Base-by-base conservation (phyloP, 208 protist genomes). In the Endotrypanum monterogeii region DNA sequence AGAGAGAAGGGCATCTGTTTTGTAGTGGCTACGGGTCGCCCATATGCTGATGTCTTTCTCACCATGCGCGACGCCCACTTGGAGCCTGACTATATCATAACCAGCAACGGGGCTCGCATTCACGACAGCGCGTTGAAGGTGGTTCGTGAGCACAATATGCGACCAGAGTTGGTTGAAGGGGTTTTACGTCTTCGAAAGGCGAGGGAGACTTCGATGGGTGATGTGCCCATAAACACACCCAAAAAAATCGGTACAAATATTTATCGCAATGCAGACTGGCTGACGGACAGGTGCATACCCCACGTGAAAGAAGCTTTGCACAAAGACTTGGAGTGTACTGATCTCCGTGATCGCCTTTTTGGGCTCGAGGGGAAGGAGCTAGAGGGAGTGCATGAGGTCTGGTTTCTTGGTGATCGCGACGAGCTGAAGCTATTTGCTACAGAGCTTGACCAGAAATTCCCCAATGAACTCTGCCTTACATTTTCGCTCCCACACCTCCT, bases 161-260 rank as follows among this genome's bases (percentile, higher is more conserved):
- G 79, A 4, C 66, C 84, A 0, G 58, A 65, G 4, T 54, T 80
- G 0, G 88, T 90, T 25, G 66, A 73, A 12, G 71, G 78, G 14
- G 37, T 95, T 7, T 63, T 83, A 25, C 74, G 74, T 25, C 55
- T 74, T 4, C 76, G 69, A 8, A 51, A 11, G 0, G 7, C 74
- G 3, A 66, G 2, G 25, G 62, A 80, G 71, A 23, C 28, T 14
- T 35, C 12, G 0, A 78, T 50, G 3, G 73, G 55, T 3, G 46
- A 5, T n/a, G n/a, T n/a, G n/a, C n/a, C n/a, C n/a, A n/a, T n/a
- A 1, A 44, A 46, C 23, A 62, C 66, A 2, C 73, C 74, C 37
- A 86, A 86, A 62, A 75, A 70, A 37, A 83, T 88, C 71, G 72
- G 68, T 14, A 86, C 79, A 0, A 90, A 94, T 71, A 67, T 94